These are phyloP conservation scores for Penicillium ochrochloron DNA, from an alignment of 495 filamentous ascomycete genomes.

Conservation along the genomic window DNA sequence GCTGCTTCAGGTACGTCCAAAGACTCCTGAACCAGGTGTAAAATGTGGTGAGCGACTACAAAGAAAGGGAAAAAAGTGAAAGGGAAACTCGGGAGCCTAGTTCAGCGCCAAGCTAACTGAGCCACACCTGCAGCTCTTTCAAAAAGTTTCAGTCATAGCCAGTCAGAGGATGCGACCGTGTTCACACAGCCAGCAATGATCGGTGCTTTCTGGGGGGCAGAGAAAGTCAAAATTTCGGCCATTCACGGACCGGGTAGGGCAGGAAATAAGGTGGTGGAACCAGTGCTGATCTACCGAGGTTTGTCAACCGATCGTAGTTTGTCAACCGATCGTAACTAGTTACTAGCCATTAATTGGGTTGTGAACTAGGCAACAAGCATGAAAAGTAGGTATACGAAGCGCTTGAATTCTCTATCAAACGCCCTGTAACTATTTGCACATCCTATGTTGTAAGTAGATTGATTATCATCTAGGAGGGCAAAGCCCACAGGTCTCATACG, in stretches of 20 bases:
- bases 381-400: neutral
- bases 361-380: slow-evolving; percentile 1
- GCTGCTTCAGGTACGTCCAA: neutral
- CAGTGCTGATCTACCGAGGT: slow-evolving; percentile 23
- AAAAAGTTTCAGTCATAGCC: neutral
- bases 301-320: slow-evolving; percentile 3
- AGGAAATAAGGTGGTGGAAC: slow-evolving; percentile 34
- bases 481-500: neutral
- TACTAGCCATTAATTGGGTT: slow-evolving; percentile 4
- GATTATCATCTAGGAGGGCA: neutral
- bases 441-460: neutral
- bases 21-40: slow-evolving; percentile 2
- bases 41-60: neutral
- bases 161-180: neutral
- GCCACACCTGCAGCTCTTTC: slow-evolving; percentile 7
- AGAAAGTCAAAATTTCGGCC: neutral
- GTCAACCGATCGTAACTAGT: slow-evolving; percentile 1
- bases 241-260: slow-evolving; percentile 3
- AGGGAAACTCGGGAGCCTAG: slow-evolving; percentile 12
- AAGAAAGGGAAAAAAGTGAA: neutral
- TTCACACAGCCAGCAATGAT: neutral
- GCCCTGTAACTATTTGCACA: neutral
- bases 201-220: neutral
- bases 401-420: neutral
- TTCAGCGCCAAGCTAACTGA: slow-evolving; percentile 10